A percentile compares a stretch with the other conserved stretches of the same genome.
Conservation (phyloP, 345 rosid genomes). For the Citrus sp. region DNA sequence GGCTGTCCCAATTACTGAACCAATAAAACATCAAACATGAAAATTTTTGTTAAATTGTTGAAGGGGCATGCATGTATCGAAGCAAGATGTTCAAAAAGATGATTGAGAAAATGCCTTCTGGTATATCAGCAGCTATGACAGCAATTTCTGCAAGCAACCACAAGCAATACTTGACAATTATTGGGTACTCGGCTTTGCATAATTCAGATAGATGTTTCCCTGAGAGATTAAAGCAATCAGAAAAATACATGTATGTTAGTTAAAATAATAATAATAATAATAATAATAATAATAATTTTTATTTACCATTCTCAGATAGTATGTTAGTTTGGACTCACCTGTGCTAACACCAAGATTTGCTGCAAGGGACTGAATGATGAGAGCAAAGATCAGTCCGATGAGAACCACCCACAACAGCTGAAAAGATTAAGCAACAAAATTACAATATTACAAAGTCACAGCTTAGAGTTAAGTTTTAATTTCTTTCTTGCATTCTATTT, state of each 20-base stretch:
- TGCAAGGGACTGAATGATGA: constrained; percentile 63
- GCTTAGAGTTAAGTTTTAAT: background rate
- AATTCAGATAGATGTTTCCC: constrained; percentile 67
- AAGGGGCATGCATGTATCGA: background rate
- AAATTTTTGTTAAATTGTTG: background rate
- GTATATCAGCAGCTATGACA: constrained; percentile 75
- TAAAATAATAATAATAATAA: background rate
- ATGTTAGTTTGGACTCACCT: constrained; percentile 21
- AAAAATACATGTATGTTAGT: background rate
- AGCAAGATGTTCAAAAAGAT: background rate
- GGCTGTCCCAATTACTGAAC: constrained; percentile 63
- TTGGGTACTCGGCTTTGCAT: constrained; percentile 69
- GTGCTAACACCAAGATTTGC: constrained; percentile 78
- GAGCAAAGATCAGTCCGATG: constrained; percentile 57
- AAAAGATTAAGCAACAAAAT: background rate
- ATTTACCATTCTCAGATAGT: background rate
- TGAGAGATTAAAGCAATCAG: constrained; percentile 10
- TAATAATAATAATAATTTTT: too few relatives aligned
- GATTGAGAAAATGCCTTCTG: constrained; percentile 45
- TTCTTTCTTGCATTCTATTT: background rate
- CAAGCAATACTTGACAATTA: constrained; percentile 41
- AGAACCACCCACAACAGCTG: constrained; percentile 69
- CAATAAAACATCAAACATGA: background rate
- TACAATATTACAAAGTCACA: background rate
- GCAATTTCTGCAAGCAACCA: constrained; percentile 67